Evolutionary conservation across 257 asterid species (phyloP).

Genomic region (Craterostigma plantagineum): DNA sequence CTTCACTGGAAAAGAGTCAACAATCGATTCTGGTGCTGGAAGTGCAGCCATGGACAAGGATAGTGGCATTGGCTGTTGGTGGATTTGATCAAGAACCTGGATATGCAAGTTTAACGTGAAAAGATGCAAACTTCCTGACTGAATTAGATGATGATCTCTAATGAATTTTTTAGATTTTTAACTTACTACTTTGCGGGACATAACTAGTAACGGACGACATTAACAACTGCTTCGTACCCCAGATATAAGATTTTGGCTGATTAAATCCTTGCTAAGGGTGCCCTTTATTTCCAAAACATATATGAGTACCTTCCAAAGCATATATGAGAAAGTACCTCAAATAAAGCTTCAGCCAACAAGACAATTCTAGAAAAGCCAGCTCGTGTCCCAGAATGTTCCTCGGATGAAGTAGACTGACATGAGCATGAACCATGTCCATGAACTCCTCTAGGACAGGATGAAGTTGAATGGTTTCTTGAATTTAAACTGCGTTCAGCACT

Average conservation of each 20-base stretch:
- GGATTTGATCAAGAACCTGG: slow-evolving; percentile 91
- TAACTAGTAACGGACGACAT: no score
- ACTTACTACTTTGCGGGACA: no score
- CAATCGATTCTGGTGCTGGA: slow-evolving; percentile 87
- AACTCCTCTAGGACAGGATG: slow-evolving; percentile 55
- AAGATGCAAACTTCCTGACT: neutral
- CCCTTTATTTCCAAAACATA: neutral
- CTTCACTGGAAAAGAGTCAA: slow-evolving; percentile 76
- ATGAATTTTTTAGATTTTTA: no score
- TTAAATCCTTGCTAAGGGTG: no score
- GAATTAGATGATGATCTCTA: slow-evolving; percentile 2
- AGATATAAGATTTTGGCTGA: no score
- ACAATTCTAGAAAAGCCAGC: slow-evolving; percentile 78
- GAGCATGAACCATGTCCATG: slow-evolving; percentile 66
- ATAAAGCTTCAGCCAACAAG: slow-evolving; percentile 90
- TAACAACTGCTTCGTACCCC: no score
- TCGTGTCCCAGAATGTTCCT: slow-evolving; percentile 44
- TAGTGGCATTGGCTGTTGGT: slow-evolving; percentile 65
- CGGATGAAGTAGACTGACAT: slow-evolving; percentile 43
- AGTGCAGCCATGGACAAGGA: slow-evolving; percentile 55
- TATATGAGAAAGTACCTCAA: slow-evolving; percentile 44
- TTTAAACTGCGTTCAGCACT: slow-evolving; percentile 37
- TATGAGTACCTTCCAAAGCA: neutral
- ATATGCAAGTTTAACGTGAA: neutral
- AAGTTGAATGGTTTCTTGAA: slow-evolving; percentile 23